Evolutionary conservation across 352 stramenopile species (phyloP), one percentile per base, ranked within the genome.

Genomic region (Phytophthora parvispora): DNA sequence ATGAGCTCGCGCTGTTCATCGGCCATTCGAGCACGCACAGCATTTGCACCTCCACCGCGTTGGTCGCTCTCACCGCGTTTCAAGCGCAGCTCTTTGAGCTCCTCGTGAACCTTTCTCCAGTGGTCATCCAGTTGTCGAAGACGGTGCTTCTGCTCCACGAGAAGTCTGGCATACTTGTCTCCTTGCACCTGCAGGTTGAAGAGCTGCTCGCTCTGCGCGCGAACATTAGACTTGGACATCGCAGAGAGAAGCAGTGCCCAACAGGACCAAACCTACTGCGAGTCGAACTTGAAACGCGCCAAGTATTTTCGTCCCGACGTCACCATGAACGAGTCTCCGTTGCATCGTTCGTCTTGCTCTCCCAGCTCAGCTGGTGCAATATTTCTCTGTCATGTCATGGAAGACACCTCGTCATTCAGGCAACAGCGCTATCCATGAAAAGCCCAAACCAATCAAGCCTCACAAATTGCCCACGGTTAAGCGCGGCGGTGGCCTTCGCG

Each of bases 141-240:
- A 12, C 87, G 87, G 43, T 91, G 78, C 60, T 93, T 94, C 67
- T 93, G 83, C 55, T 84, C 84, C 10, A 91, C 75, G 9, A 94
- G 64, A 36, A 93, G 67, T 16, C 84, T 72, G 32, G 87, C 80
- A 56, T 92, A 95, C 67, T 92, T 93, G 80, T 95, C 87, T 18
- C 83, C 83, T 67, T 93, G 83, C 3, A 93, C 74, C 60, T 95
- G 87, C n/a, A 95, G 69, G 52, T 90, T 89, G 77, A 95, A 95
- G 53, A 93, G 80, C 74, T 90, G 79, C 61, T 95, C 87, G 49
- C 83, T 93, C 74, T 93, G 84, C 25, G 83, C 82, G 31, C 78
- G 78, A 47, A 78, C 82, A 60, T 90, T 90, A 28, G 78, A 83
- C 77, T 87, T 89, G 72, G 80, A 77, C 80, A 90, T 92, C 16